Base-by-base conservation (phyloP, 768 basidiomycete genomes). In the Pholiota molesta region DNA sequence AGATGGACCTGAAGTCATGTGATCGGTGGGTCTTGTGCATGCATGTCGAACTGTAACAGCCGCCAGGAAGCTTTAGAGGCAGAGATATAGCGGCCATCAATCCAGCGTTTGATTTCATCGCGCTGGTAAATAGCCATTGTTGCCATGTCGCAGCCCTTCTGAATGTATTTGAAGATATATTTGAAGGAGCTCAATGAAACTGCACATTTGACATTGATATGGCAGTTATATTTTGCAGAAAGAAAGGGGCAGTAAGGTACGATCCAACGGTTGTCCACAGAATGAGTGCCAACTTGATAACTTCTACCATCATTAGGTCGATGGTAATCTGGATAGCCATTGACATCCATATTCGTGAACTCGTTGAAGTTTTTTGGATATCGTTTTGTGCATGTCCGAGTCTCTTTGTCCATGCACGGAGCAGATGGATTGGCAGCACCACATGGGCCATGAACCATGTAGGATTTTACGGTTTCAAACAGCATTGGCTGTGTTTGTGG, bases 371-470 rank as follows among this genome's bases (percentile, higher is more conserved):
- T 2, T 26, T 26, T 26, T 26, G 26, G 26, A 4, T 26, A 26
- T 26, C 4, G 26, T 4, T 26, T 26, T 26, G 26, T 26, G 26
- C 26, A 26, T 26, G 26, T 26, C 26, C 26, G 26, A 26, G 26
- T 26, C 2, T 26, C 26, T 26, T 26, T 26, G 26, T 26, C 26
- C 26, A 26, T 26, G 26, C 26, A 26, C 4, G 26, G 26, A 26
- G 26, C 26, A 4, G 26, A 26, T 26, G 26, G 26, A 26, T 26
- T 26, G 26, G 26, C 26, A 26, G 61, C 77, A 26, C 81, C 77
- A 70, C 82, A 83, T 0, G 84, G 81, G 17, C 75, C 78, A 77
- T 86, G 83, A 0, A 83, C 66, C 82, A 84, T 84, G 53, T 59
- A 74, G 19, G 61, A 63, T 42, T 73, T 75, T 19, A 85, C 76